phyloP scores from a whole-genome alignment of 805 yeast species.

The Hanseniaspora mollemarum region DNA sequence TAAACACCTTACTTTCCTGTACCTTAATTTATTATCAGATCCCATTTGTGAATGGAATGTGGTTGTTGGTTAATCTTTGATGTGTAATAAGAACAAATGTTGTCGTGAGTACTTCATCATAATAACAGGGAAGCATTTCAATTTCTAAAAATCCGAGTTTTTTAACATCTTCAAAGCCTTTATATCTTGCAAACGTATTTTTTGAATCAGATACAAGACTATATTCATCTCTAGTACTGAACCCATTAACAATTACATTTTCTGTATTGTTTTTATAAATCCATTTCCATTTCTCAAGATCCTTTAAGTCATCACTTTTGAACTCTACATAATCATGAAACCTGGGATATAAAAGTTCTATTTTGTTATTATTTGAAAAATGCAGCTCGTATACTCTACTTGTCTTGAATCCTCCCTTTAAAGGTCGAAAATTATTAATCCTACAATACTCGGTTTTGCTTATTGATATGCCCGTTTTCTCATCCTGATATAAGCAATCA shows the following conservation, averaged over 20 bases:
- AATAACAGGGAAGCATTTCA: not conserved
- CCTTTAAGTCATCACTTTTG: not conserved
- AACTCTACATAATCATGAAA: slow-evolving; percentile 1
- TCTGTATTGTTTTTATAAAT: slow-evolving; percentile 1
- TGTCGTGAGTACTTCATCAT: not conserved
- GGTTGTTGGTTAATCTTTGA: not conserved
- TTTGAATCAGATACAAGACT: not conserved
- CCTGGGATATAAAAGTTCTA: not conserved
- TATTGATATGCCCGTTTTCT: too few species aligned
- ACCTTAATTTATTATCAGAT: not conserved
- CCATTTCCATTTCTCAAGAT: not conserved
- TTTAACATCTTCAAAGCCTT: not conserved
- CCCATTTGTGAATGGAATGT: not conserved
- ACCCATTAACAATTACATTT: not conserved
- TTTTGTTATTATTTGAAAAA: not conserved
- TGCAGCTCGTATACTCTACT: not conserved
- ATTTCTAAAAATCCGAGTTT: not conserved
- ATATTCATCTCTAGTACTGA: not conserved
- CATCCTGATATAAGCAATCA: too few species aligned
- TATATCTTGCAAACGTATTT: not conserved
- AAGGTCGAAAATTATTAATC: not conserved
- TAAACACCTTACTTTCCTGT: not conserved
- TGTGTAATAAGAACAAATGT: not conserved
- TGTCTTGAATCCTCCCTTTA: not conserved
- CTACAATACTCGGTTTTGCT: not conserved